These are phyloP conservation scores for Entonaema liquescens DNA, from an alignment of 495 filamentous ascomycete species.

Conservation along the genomic window DNA sequence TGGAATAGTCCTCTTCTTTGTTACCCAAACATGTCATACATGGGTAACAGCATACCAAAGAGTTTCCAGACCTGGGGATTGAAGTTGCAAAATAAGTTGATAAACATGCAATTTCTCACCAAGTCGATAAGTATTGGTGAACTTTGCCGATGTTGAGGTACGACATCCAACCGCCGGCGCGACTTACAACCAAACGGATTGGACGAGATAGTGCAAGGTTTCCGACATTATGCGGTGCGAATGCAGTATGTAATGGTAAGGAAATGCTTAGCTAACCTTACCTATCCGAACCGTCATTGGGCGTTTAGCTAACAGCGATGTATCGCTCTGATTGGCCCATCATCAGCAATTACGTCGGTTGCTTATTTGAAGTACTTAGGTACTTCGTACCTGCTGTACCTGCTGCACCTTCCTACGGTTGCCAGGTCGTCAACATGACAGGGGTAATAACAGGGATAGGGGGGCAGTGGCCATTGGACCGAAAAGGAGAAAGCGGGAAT, in stretches of 20 bases:
- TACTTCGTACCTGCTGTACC: no score
- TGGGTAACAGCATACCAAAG: not conserved
- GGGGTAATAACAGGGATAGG: conserved; percentile 34
- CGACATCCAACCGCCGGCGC: not conserved
- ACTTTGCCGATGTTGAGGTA: conserved; percentile 5
- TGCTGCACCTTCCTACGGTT: conserved; percentile 20
- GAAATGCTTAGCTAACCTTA: conserved; percentile 9
- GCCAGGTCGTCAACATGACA: conserved; percentile 33
- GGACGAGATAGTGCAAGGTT: not conserved
- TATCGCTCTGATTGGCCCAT: conserved; percentile 15
- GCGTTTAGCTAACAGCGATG: not conserved
- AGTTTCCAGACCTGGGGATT: no score
- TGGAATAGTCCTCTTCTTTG: not conserved
- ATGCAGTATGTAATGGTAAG: not conserved
- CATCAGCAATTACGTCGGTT: conserved; percentile 20
- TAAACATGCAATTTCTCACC: not conserved
- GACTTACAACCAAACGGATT: not conserved
- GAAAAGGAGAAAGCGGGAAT: conserved; percentile 17
- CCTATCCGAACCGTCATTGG: not conserved
- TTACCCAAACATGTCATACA: not conserved
- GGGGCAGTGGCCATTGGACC: not conserved
- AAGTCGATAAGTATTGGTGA: not conserved
- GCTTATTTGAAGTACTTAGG: not conserved
- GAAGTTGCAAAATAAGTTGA: not conserved
- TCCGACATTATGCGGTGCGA: not conserved